These are phyloP conservation scores for Wallacemonas collosoma DNA, from an alignment of 208 protist species.

Conservation along the genomic window DNA sequence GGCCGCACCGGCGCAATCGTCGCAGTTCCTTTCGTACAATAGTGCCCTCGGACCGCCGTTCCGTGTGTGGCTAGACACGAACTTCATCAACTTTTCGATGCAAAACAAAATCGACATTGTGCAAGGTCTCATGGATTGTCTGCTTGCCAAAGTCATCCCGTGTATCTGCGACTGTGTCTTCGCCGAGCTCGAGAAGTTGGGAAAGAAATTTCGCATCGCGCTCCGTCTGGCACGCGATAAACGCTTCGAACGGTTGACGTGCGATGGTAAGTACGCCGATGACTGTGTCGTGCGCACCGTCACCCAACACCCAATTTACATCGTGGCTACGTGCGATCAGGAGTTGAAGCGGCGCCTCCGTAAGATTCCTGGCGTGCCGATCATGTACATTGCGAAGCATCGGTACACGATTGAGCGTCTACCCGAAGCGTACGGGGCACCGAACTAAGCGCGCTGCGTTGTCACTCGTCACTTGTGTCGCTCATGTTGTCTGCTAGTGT, in stretches of 20 bases:
- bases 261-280: slow-evolving; percentile 99
- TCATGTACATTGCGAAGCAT: slow-evolving; percentile 98
- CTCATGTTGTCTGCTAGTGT: neutral
- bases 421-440: slow-evolving; percentile 94
- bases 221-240: slow-evolving; percentile 97
- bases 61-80: slow-evolving; percentile 99
- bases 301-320: slow-evolving; percentile 90
- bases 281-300: slow-evolving; percentile 99
- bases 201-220: slow-evolving; percentile 94
- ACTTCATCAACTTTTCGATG: slow-evolving; percentile 99
- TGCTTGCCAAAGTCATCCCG: slow-evolving; percentile 98
- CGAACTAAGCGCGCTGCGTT: slow-evolving; percentile 25
- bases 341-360: slow-evolving; percentile 98
- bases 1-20: slow-evolving; percentile 52
- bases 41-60: slow-evolving; percentile 97
- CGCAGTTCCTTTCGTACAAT: slow-evolving; percentile 98
- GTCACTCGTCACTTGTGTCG: neutral
- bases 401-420: slow-evolving; percentile 98
- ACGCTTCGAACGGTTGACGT: slow-evolving; percentile 96
- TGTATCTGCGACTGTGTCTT: slow-evolving; percentile 99
- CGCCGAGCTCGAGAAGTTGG: slow-evolving; percentile 99
- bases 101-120: slow-evolving; percentile 99
- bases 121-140: slow-evolving; percentile 98
- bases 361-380: slow-evolving; percentile 98
- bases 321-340: slow-evolving; percentile 94